phyloP scores from a whole-genome alignment of 2,329 filamentous ascomycete genomes.

The Diplodia seriata region DNA sequence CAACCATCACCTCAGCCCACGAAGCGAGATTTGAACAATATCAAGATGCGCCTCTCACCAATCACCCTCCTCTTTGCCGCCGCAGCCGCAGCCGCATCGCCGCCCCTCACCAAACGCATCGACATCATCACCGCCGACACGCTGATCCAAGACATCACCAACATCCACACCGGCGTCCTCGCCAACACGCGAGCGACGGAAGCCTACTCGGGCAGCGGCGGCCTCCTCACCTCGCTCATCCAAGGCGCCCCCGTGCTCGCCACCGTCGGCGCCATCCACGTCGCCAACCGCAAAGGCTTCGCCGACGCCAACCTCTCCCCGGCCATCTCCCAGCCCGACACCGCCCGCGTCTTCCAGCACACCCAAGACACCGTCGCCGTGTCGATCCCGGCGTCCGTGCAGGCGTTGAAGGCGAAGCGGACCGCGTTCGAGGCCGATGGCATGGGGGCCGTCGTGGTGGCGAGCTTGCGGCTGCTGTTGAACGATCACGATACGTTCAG shows the following conservation, averaged over 20 bases:
- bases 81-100: slow-evolving; percentile 3
- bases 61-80: background rate
- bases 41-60: background rate
- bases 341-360: slow-evolving; percentile 36
- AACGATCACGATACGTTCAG: slow-evolving; percentile 35
- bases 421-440: slow-evolving; percentile 33
- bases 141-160: slow-evolving; percentile 36
- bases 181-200: slow-evolving; percentile 33
- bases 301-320: slow-evolving; percentile 36
- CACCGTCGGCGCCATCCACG: slow-evolving; percentile 35
- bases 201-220: slow-evolving; percentile 32
- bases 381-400: slow-evolving; percentile 36
- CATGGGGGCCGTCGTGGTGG: slow-evolving; percentile 34
- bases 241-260: slow-evolving; percentile 35
- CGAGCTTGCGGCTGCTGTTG: slow-evolving; percentile 35
- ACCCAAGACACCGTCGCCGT: slow-evolving; percentile 35
- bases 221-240: slow-evolving; percentile 30
- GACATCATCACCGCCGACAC: slow-evolving; percentile 35
- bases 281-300: slow-evolving; percentile 37
- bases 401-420: slow-evolving; percentile 36
- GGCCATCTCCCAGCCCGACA: slow-evolving; percentile 34
- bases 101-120: background rate
- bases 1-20: background rate
- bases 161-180: slow-evolving; percentile 36
- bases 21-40: background rate